Percentiles rank a stretch among this genome's conserved stretches.
Evolutionary conservation across 2,329 filamentous ascomycete species (phyloP).

Genomic region (Aspergillus caelatus): DNA sequence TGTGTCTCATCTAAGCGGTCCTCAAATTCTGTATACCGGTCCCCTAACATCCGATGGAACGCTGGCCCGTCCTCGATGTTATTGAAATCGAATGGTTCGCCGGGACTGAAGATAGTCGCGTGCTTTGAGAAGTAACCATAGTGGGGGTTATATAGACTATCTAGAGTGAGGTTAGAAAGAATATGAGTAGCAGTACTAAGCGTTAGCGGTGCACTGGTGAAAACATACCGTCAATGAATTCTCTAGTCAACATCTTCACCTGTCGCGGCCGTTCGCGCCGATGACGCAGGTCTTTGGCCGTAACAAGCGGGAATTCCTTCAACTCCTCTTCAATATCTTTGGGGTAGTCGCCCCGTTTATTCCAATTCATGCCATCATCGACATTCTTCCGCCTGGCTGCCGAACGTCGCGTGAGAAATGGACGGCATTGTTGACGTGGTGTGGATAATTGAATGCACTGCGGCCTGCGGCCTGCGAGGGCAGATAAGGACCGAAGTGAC

Average conservation of each 20-base stretch:
- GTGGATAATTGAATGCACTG: constrained; percentile 24
- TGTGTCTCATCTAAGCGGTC: constrained; percentile 76
- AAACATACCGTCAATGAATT: constrained; percentile 86
- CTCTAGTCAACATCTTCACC: constrained; percentile 95
- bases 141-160: constrained; percentile 89
- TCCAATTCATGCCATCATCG: constrained; percentile 74
- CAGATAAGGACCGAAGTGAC: constrained; percentile 49
- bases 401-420: constrained; percentile 37
- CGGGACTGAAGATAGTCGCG: constrained; percentile 92
- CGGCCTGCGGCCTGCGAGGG: constrained; percentile 24
- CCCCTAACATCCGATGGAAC: constrained; percentile 75
- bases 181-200: background rate
- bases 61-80: constrained; percentile 78
- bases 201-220: background rate
- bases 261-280: constrained; percentile 76
- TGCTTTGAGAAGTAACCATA: constrained; percentile 98
- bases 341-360: constrained; percentile 77
- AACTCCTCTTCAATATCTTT: constrained; percentile 80
- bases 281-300: constrained; percentile 73
- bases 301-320: constrained; percentile 79
- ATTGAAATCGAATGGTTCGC: constrained; percentile 87
- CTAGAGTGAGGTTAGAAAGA: constrained; percentile 50
- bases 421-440: constrained; percentile 37
- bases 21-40: constrained; percentile 87
- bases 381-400: constrained; percentile 41